Evolutionary conservation across 164 flowering plant genomes (phyloP).

Genomic region (Pachysandra terminalis): DNA sequence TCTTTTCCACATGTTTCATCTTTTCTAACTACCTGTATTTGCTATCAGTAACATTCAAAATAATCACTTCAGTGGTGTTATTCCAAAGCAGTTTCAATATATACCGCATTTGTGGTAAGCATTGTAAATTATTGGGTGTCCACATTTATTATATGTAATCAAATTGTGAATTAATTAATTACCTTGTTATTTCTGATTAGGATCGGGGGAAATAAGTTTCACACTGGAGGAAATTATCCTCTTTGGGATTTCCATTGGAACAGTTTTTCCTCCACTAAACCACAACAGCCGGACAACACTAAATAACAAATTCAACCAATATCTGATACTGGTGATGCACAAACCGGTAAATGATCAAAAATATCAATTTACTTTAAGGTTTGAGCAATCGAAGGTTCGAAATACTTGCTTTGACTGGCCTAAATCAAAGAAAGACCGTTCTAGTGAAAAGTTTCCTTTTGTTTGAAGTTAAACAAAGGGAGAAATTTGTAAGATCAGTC

Average conservation of each 20-base stretch:
- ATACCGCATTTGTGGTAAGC: constrained; percentile 61
- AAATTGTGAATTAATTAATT: not conserved
- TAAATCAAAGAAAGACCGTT: too few relatives aligned
- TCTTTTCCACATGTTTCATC: not conserved
- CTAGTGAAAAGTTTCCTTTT: too few relatives aligned
- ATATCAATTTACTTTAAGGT: too few relatives aligned
- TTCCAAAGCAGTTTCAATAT: constrained; percentile 58
- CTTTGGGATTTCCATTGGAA: constrained; percentile 64
- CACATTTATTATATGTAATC: not conserved
- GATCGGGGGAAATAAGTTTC: constrained; percentile 65
- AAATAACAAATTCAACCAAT: too few relatives aligned
- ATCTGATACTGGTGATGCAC: too few relatives aligned
- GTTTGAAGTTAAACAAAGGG: too few relatives aligned
- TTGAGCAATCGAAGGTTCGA: too few relatives aligned
- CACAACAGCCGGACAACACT: too few relatives aligned
- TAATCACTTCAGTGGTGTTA: constrained; percentile 70
- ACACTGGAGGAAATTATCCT: constrained; percentile 34
- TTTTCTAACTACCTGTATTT: constrained; percentile 5
- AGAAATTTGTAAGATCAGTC: too few relatives aligned
- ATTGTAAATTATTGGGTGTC: not conserved
- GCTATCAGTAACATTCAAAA: constrained; percentile 67
- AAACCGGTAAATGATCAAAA: too few relatives aligned
- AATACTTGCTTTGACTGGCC: too few relatives aligned
- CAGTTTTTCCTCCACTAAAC: constrained; percentile 25
- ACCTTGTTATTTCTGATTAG: constrained; percentile 27